phyloP scores from a whole-genome alignment of 108 stramenopile species.

The Skeletonema menzelii region DNA sequence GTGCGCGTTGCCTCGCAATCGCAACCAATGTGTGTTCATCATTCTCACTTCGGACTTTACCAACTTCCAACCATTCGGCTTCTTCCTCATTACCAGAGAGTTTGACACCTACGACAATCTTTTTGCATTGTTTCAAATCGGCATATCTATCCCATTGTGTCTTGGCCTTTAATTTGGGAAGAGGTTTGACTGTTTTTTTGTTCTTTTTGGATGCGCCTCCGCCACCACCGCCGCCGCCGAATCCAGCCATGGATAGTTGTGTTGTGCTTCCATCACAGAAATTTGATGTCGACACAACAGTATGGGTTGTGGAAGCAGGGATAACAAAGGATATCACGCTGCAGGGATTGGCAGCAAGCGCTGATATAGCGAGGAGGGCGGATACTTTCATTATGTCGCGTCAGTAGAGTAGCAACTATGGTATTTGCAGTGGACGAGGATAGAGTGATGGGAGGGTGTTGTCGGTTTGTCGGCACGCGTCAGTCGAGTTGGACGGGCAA shows the following conservation, averaged over 20 bases:
- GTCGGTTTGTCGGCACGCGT: no score
- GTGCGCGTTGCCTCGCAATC: slow-evolving; percentile 65
- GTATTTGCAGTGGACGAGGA: no score
- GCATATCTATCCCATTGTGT: slow-evolving; percentile 77
- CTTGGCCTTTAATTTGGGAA: slow-evolving; percentile 54
- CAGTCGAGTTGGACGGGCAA: no score
- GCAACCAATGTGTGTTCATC: slow-evolving; percentile 49
- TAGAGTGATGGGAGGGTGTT: no score
- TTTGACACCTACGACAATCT: slow-evolving; percentile 59
- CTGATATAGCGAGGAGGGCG: background rate
- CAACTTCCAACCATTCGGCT: slow-evolving; percentile 73
- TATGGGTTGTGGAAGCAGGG: background rate
- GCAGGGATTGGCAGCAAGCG: background rate
- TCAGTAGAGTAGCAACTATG: no score
- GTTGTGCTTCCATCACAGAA: no score
- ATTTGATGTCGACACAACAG: background rate
- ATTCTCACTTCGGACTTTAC: slow-evolving; percentile 61
- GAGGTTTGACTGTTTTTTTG: slow-evolving; percentile 15
- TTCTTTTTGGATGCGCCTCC: slow-evolving; percentile 9
- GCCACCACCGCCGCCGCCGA: slow-evolving; percentile 17
- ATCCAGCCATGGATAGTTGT: slow-evolving; percentile 28
- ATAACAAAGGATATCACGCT: background rate
- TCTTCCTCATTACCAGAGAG: slow-evolving; percentile 21
- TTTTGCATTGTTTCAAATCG: slow-evolving; percentile 53
- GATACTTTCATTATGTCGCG: background rate